Percentiles rank a stretch among this genome's conserved stretches.
Evolutionary conservation across 305 asterid genomes (phyloP).

Genomic region (Ruellia speciosa): DNA sequence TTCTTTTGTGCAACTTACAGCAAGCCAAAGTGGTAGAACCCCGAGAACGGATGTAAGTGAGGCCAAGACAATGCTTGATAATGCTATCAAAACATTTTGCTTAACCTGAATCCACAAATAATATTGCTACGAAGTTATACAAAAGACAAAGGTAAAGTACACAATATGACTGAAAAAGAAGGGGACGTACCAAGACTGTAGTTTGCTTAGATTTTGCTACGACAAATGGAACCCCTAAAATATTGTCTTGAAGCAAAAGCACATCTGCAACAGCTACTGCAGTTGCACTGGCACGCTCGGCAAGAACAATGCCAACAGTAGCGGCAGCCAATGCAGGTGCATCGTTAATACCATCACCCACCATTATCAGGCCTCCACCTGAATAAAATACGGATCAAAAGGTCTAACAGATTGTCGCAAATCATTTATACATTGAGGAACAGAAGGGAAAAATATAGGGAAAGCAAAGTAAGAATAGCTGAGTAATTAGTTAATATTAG

Average conservation of each 20-base stretch:
- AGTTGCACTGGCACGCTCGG: conserved; percentile 94
- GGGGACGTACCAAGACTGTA: conserved; percentile 57
- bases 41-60: conserved; percentile 92
- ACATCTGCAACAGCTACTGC: conserved; percentile 97
- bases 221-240: conserved; percentile 85
- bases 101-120: conserved; percentile 46
- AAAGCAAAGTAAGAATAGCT: too few species aligned
- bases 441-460: too few species aligned
- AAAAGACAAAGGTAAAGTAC: not conserved
- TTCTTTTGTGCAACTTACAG: conserved; percentile 38
- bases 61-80: conserved; percentile 83
- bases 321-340: conserved; percentile 99
- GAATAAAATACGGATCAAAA: conserved; percentile 9
- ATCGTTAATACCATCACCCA: conserved; percentile 97
- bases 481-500: not conserved
- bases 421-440: not conserved
- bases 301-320: conserved; percentile 86
- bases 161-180: not conserved
- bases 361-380: conserved; percentile 96
- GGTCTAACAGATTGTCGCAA: conserved; percentile 9
- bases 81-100: conserved; percentile 88
- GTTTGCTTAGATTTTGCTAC: conserved; percentile 87
- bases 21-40: conserved; percentile 83
- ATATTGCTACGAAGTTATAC: conserved; percentile 3
- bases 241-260: conserved; percentile 84